Percentiles rank a stretch among this genome's conserved stretches.
phyloP scores from a whole-genome alignment of 768 basidiomycete genomes.

The Psilocybe subaeruginosa region DNA sequence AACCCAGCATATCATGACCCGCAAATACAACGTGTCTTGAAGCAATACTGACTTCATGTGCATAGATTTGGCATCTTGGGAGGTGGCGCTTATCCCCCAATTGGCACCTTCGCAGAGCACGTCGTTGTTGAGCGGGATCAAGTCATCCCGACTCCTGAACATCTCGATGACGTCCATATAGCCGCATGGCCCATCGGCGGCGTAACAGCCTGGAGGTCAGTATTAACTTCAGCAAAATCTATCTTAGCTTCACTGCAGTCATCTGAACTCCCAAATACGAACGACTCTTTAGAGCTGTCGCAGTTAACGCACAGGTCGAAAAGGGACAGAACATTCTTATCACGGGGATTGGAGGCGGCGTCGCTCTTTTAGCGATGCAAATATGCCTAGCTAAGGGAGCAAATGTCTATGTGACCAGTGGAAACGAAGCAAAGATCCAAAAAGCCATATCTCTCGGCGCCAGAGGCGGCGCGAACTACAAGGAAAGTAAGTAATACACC shows the following conservation, averaged over 20 bases:
- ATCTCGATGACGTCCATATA: slow-evolving; percentile 68
- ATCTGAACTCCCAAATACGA: neutral
- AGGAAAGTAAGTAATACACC: slow-evolving; percentile 46
- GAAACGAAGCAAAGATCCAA: slow-evolving; percentile 67
- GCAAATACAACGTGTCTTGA: neutral
- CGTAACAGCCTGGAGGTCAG: slow-evolving; percentile 84
- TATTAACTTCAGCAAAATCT: neutral
- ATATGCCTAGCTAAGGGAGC: slow-evolving; percentile 76
- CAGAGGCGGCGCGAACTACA: slow-evolving; percentile 77
- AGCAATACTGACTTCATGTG: slow-evolving; percentile 1
- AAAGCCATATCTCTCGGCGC: slow-evolving; percentile 72
- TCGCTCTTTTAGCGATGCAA: slow-evolving; percentile 77
- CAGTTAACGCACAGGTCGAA: slow-evolving; percentile 66
- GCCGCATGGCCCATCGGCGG: slow-evolving; percentile 82
- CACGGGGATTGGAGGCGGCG: slow-evolving; percentile 84
- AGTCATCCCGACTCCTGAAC: slow-evolving; percentile 64
- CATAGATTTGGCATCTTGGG: slow-evolving; percentile 71
- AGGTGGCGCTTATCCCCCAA: slow-evolving; percentile 47
- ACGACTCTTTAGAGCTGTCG: slow-evolving; percentile 50
- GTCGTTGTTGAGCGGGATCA: slow-evolving; percentile 73
- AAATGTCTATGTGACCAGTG: slow-evolving; percentile 82
- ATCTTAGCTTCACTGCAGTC: neutral
- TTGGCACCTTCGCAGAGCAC: slow-evolving; percentile 81
- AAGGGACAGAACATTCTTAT: slow-evolving; percentile 76
- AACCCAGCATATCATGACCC: slow-evolving; percentile 4